Conservation (phyloP, 768 basidiomycete genomes). For the Xerocomus brunneocitrinus region DNA sequence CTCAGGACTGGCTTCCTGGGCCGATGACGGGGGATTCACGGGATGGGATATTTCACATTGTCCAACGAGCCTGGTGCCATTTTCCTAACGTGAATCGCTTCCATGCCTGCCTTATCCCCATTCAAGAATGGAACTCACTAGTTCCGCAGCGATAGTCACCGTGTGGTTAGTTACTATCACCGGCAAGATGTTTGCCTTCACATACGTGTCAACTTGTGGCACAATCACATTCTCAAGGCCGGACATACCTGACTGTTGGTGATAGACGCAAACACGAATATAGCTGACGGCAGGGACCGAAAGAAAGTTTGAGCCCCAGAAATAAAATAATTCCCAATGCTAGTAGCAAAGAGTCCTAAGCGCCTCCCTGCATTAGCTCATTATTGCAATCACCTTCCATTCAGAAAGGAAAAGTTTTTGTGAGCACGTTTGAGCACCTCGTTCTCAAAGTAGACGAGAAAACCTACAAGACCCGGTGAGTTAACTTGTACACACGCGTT, state of each 20-base stretch:
- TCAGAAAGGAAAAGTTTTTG: slow-evolving; percentile 91
- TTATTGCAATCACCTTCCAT: slow-evolving; percentile 59
- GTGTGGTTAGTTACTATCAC: slow-evolving; percentile 92
- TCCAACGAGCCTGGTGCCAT: slow-evolving; percentile 75
- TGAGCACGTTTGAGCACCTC: slow-evolving; percentile 85
- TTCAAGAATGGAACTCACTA: slow-evolving; percentile 54
- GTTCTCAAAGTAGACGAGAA: slow-evolving; percentile 88
- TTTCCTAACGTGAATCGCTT: slow-evolving; percentile 43
- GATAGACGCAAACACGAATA: slow-evolving; percentile 91
- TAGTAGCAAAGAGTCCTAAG: slow-evolving; percentile 22
- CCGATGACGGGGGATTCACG: slow-evolving; percentile 33
- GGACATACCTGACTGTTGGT: slow-evolving; percentile 64
- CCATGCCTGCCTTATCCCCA: slow-evolving; percentile 36
- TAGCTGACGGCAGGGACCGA: slow-evolving; percentile 87
- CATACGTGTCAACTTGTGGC: slow-evolving; percentile 12
- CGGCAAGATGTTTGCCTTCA: slow-evolving; percentile 75
- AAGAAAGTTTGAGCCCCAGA: slow-evolving; percentile 88
- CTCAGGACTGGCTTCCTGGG: slow-evolving; percentile 26
- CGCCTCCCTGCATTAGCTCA: background rate
- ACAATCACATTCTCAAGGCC: slow-evolving; percentile 9
- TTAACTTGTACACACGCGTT: background rate
- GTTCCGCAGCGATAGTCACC: slow-evolving; percentile 90
- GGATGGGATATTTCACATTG: slow-evolving; percentile 96
- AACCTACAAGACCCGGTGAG: slow-evolving; percentile 47
- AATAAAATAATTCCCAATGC: slow-evolving; percentile 88